Conservation (phyloP, 441 rosid species). For the Populus tomentosa region DNA sequence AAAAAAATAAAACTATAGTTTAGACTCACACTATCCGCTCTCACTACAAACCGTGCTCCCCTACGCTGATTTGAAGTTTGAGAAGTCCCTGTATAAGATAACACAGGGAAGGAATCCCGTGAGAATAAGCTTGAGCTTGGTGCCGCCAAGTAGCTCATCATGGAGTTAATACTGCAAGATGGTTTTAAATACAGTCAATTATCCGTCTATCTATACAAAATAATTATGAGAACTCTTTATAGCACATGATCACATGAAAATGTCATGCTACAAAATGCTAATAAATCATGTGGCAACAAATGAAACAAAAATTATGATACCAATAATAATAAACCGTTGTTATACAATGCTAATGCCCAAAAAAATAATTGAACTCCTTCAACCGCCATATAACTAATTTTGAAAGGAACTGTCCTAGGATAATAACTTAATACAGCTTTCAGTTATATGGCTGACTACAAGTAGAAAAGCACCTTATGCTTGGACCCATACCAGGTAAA, state of each 20-base stretch:
- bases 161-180: conserved; percentile 36
- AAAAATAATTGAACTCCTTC: not conserved
- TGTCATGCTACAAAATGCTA: not conserved
- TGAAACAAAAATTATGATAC: not conserved
- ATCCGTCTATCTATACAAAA: not conserved
- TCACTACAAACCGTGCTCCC: conserved; percentile 64
- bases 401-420: not conserved
- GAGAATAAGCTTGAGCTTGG: conserved; percentile 58
- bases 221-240: not conserved
- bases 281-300: not conserved
- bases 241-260: not conserved
- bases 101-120: conserved; percentile 45
- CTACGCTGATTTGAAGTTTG: conserved; percentile 39
- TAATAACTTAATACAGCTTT: not conserved
- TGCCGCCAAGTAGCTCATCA: conserved; percentile 20
- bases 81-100: conserved; percentile 40
- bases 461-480: not conserved
- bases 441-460: not conserved
- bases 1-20: too few species aligned
- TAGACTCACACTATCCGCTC: conserved; percentile 47
- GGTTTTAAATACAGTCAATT: not conserved
- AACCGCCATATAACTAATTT: not conserved
- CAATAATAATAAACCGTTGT: not conserved
- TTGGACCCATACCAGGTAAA: not conserved
- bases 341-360: not conserved